Evolutionary conservation across 2,329 filamentous ascomycete species (phyloP).

Genomic region (Cryoendolithus antarcticus): DNA sequence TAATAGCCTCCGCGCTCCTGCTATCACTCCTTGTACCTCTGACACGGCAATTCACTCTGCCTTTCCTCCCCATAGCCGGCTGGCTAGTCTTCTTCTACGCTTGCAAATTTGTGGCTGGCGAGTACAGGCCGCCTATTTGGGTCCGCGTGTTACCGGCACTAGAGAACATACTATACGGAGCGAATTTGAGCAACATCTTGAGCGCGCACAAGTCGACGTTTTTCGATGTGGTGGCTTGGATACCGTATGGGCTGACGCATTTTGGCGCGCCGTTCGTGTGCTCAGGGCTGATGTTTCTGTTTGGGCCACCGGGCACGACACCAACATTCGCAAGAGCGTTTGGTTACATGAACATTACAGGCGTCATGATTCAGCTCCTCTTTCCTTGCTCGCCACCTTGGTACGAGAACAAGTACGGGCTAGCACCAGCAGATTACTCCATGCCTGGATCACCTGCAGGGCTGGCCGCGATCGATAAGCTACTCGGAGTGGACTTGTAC

Average conservation of each 20-base stretch:
- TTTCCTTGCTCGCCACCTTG: conserved; percentile 93
- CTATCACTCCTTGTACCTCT: conserved; percentile 66
- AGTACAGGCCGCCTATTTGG: conserved; percentile 88
- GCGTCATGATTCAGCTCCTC: conserved; percentile 75
- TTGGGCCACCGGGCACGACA: conserved; percentile 71
- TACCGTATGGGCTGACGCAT: conserved; percentile 85
- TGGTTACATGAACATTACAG: conserved; percentile 82
- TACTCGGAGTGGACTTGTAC: conserved; percentile 88
- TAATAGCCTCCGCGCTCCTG: conserved; percentile 54
- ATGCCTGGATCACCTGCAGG: conserved; percentile 84
- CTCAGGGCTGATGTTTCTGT: conserved; percentile 71
- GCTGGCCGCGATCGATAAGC: conserved; percentile 72
- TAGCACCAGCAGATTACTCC: conserved; percentile 83
- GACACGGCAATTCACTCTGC: conserved; percentile 82
- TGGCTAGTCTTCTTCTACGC: conserved; percentile 89
- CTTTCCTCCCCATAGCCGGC: conserved; percentile 69
- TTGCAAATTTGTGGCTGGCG: conserved; percentile 78
- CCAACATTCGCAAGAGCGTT: conserved; percentile 79
- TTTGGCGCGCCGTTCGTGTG: conserved; percentile 75
- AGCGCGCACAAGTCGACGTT: conserved; percentile 76
- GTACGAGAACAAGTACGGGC: conserved; percentile 89
- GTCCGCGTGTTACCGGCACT: conserved; percentile 86
- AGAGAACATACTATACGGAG: conserved; percentile 92
- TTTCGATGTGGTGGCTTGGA: conserved; percentile 80
- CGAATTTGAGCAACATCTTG: conserved; percentile 89